Conservation (phyloP, 1,284 basidiomycete genomes). For the Cutaneotrichosporon sp. region DNA sequence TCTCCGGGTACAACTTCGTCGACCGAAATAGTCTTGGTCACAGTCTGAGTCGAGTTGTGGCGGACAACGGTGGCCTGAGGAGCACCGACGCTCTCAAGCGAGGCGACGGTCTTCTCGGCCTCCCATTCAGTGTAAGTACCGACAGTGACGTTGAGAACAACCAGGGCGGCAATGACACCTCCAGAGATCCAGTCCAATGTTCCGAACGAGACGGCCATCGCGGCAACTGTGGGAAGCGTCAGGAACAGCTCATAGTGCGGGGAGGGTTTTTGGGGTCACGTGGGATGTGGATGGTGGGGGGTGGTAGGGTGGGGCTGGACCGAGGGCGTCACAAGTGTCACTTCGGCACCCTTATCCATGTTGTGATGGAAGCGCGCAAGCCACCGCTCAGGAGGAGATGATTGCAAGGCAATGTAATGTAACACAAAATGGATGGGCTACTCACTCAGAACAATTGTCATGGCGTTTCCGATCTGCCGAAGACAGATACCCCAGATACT, state of each 20-base stretch:
- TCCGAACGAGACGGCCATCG: constrained; percentile 61
- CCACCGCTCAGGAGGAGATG: no score
- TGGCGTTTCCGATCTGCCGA: constrained; percentile 48
- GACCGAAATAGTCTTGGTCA: constrained; percentile 54
- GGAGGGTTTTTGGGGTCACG: not conserved
- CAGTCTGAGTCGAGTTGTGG: constrained; percentile 16
- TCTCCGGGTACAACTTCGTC: constrained; percentile 62
- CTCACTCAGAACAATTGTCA: constrained; percentile 46
- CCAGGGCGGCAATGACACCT: constrained; percentile 61
- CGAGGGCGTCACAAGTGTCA: no score
- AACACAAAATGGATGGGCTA: no score
- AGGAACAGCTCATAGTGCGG: not conserved
- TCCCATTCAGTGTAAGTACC: constrained; percentile 49
- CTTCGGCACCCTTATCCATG: no score
- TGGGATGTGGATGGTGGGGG: not conserved
- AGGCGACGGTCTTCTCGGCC: constrained; percentile 52
- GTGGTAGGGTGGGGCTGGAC: not conserved
- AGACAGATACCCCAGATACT: constrained; percentile 32
- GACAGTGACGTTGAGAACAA: constrained; percentile 55
- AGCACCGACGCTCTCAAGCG: constrained; percentile 50
- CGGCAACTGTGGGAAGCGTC: constrained; percentile 51
- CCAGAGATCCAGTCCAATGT: constrained; percentile 63
- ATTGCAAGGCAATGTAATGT: no score
- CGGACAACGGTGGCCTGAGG: constrained; percentile 61
- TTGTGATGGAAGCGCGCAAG: no score